Evolutionary conservation across 2,329 filamentous ascomycete genomes (phyloP).

Genomic region (Colletotrichum endophyticum): DNA sequence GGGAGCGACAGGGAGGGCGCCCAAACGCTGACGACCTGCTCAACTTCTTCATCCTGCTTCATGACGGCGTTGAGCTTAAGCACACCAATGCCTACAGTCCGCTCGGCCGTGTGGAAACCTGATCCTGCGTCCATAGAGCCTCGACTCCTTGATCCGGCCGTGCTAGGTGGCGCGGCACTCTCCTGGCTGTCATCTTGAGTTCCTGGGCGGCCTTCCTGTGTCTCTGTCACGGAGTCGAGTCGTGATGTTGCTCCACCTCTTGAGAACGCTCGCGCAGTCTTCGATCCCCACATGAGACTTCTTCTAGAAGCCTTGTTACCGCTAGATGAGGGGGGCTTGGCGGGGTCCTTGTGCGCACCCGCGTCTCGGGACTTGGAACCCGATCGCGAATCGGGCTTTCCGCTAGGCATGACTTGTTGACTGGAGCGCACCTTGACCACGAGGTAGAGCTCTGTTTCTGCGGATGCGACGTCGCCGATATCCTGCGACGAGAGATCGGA

Average conservation of each 20-base stretch:
- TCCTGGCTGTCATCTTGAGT: constrained; percentile 49
- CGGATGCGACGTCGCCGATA: constrained; percentile 63
- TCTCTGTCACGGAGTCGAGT: constrained; percentile 63
- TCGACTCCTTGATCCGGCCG: constrained; percentile 52
- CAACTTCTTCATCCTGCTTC: constrained; percentile 72
- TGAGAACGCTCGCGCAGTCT: constrained; percentile 58
- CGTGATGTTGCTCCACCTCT: constrained; percentile 51
- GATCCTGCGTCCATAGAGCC: constrained; percentile 37
- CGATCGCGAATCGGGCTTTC: constrained; percentile 57
- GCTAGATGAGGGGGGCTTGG: constrained; percentile 46
- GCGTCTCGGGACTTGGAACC: constrained; percentile 51
- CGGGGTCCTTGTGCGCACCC: constrained; percentile 34
- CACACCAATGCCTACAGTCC: constrained; percentile 78
- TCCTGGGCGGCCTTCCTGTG: constrained; percentile 31
- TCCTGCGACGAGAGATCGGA: constrained; percentile 83
- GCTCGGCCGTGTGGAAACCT: constrained; percentile 57
- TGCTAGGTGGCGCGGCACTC: constrained; percentile 53
- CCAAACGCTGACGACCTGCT: constrained; percentile 82
- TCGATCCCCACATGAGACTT: constrained; percentile 68
- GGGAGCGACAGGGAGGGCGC: constrained; percentile 60
- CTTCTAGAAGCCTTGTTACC: constrained; percentile 54
- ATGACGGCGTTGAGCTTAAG: constrained; percentile 78
- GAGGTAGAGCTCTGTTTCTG: constrained; percentile 78
- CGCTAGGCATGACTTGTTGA: constrained; percentile 48
- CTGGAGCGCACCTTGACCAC: constrained; percentile 78